Evolutionary conservation across 1,139 yeast species (phyloP), one percentile per base, ranked within the genome.

Genomic region (Saccharomyces hybrid): DNA sequence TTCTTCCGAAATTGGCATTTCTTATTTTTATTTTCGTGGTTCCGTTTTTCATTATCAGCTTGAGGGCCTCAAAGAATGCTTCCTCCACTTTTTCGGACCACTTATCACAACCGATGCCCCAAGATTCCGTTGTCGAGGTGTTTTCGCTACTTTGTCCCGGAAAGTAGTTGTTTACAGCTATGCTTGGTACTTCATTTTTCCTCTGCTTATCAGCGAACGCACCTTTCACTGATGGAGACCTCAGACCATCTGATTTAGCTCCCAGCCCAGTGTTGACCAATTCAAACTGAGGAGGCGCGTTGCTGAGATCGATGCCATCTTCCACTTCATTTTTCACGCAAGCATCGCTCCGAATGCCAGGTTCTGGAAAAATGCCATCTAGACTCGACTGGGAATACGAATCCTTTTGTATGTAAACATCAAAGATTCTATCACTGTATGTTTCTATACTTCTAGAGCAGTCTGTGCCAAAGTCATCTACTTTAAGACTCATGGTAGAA

Each of bases 1-100:
- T 91, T 58, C 99, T 78, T 23, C 99, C 99, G 66, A 95, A 88
- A 8, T 90, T 84, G 55, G 88, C 79, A 34, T 96, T 96, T 55
- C 84, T 82, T 54, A 91, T 82, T 64, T 89, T 87, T 65, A 91
- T 88, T 69, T 91, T 91, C 57, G 87, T 81, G 42, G 93, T 77
- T 1, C 97, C 97, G 60, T 86, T 88, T 62, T 89, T 88, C 41
- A 97, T 97, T 52, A 91, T 90, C 53, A 88, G 79, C 52, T 79
- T 75, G 52, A 91, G 73, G 0, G 96, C 96, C 60, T 89, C 95
- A 75, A 86, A 84, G 67, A 91, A 91, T 2, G 97, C 97, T 31
- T 75, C 75, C 69, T 91, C 96, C 29, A 91, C 95, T 55, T 87
- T 95, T 2, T 76, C 78, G 1, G 70, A 60, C 71, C 71, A 68